A percentile compares a stretch with the other conserved stretches of the same genome.
phyloP scores from a whole-genome alignment of 805 yeast species.

The Kodamaea kakaduensis region DNA sequence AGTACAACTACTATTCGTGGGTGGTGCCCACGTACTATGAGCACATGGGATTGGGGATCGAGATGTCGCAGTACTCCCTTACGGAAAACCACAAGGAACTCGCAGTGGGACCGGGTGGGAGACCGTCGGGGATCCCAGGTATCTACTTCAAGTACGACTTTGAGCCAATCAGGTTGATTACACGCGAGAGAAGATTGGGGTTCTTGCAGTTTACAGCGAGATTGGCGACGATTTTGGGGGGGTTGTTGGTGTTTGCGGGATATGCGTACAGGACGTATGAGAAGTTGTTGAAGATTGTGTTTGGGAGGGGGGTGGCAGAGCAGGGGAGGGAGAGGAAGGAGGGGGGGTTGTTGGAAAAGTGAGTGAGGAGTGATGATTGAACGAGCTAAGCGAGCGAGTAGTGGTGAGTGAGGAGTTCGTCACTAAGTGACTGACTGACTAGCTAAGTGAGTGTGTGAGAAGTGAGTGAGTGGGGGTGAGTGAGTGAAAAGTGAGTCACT shows the following conservation, averaged over 20 bases:
- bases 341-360: constrained; percentile 20
- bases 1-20: constrained; percentile 63
- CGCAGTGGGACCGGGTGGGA: constrained; percentile 12
- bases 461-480: background rate
- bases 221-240: constrained; percentile 79
- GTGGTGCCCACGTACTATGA: constrained; percentile 82
- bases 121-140: constrained; percentile 56
- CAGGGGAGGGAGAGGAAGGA: constrained; percentile 44
- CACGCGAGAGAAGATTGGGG: constrained; percentile 69
- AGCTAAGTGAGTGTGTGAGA: background rate
- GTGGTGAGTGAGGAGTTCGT: background rate
- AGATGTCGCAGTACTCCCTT: constrained; percentile 83
- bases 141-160: constrained; percentile 80
- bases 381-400: background rate
- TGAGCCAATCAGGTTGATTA: constrained; percentile 73
- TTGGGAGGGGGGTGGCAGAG: constrained; percentile 55
- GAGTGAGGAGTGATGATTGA: background rate
- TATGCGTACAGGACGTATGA: constrained; percentile 62
- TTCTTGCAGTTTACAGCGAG: constrained; percentile 76
- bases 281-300: constrained; percentile 42
- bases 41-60: constrained; percentile 65
- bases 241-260: constrained; percentile 64
- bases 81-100: constrained; percentile 44
- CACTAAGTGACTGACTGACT: background rate
- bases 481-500: too few species aligned